Conservation (phyloP, 2,329 filamentous ascomycete genomes). For the Bipolaris cookei region DNA sequence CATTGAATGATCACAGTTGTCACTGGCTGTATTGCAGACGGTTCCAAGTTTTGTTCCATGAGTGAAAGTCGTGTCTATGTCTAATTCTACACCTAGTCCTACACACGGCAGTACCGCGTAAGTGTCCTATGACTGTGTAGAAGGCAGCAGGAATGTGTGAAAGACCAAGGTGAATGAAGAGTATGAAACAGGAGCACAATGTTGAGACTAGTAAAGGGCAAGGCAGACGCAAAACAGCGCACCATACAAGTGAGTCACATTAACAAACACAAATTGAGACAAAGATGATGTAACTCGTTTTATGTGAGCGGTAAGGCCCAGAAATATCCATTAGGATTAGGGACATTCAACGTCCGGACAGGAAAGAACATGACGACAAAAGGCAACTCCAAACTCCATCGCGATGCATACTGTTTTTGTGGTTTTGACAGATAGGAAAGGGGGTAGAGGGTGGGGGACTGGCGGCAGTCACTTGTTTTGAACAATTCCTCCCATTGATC, state of each 20-base stretch:
- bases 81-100: no score
- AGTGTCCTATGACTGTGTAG: no score
- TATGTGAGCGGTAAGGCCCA: constrained; percentile 6
- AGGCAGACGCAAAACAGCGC: not conserved
- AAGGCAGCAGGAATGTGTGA: no score
- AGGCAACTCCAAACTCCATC: constrained; percentile 28
- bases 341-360: constrained; percentile 44
- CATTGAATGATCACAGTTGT: no score
- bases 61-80: no score
- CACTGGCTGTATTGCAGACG: no score
- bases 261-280: not conserved
- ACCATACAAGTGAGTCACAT: not conserved
- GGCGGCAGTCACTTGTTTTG: constrained; percentile 28
- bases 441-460: constrained; percentile 2
- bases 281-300: not conserved
- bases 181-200: not conserved
- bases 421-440: constrained; percentile 11
- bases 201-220: not conserved
- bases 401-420: constrained; percentile 28
- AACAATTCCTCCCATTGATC: constrained; percentile 22
- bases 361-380: constrained; percentile 22
- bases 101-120: no score
- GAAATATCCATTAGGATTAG: constrained; percentile 35
- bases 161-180: no score
- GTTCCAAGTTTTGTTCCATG: no score